phyloP scores from a whole-genome alignment of 73 alveolate genomes.

The Paraurostyla sp. region DNA sequence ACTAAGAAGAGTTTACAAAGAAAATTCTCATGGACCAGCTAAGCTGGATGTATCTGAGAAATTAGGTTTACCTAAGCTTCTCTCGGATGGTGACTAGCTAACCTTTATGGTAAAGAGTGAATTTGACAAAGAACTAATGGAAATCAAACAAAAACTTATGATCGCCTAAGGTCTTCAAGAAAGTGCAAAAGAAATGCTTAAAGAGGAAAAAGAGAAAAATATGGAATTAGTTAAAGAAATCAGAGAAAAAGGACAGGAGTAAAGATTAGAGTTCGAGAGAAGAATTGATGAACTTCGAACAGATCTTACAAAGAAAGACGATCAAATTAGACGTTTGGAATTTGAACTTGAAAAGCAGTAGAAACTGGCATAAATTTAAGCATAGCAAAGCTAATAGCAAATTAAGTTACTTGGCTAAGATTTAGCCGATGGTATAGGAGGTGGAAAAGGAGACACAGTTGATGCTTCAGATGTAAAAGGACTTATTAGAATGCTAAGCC shows the following conservation, averaged over 20 bases:
- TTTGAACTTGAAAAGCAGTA: slow-evolving; percentile 25
- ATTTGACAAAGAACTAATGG: neutral
- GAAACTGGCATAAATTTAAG: slow-evolving; percentile 12
- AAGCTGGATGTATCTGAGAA: slow-evolving; percentile 24
- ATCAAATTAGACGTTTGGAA: slow-evolving; percentile 38
- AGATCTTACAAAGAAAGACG: slow-evolving; percentile 36
- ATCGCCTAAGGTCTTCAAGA: slow-evolving; percentile 39
- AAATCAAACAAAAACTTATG: slow-evolving; percentile 4
- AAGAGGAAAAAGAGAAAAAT: slow-evolving; percentile 54
- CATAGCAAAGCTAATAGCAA: neutral
- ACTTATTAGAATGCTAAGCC: neutral
- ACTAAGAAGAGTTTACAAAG: slow-evolving; percentile 11
- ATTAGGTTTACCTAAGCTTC: neutral
- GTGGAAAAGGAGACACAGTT: neutral
- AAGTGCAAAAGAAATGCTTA: slow-evolving; percentile 46
- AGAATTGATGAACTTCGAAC: slow-evolving; percentile 40
- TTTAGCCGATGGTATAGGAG: neutral
- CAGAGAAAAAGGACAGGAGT: slow-evolving; percentile 37
- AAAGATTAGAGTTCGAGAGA: slow-evolving; percentile 38
- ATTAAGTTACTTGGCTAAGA: no score
- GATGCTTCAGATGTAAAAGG: slow-evolving; percentile 14
- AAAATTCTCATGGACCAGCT: slow-evolving; percentile 65
- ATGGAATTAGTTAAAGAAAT: neutral
- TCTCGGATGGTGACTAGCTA: slow-evolving; percentile 53
- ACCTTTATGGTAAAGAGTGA: neutral